Base-by-base conservation (phyloP, 2,329 filamentous ascomycete genomes). In the Cercospora berteroae region DNA sequence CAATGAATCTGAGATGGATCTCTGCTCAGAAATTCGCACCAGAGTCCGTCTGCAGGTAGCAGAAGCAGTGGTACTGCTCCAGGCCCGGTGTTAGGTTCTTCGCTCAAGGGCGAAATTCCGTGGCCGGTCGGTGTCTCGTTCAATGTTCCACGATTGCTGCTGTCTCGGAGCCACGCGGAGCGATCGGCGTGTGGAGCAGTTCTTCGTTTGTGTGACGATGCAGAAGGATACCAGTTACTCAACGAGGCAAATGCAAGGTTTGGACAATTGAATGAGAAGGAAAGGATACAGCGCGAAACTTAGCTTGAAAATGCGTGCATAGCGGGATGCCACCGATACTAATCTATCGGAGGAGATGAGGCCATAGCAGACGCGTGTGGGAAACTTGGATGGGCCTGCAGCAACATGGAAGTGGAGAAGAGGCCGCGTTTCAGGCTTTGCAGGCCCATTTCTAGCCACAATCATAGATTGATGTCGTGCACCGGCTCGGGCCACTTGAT, bases 331-430 rank as follows among this genome's bases (percentile, higher is more conserved):
- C 31, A 57, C 33, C 52, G 56, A 42, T 64, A 64, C 29, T 58
- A 65, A 63, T 61, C 50, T 63, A 57, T 66, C 44, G 59, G 65
- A 64, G 62, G 67, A 70, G 68, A 70, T 70, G 65, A 66, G 65
- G 55, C 29, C 56, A 60, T 67, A 16, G 63, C 29, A 29, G 33
- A 31, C 42, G 44, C 13, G 29, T n/a, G 52, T 18, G 52, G 52
- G 63, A 66, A 68, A 70, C 68, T 70, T 66, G 68, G 63, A 66
- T 64, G 50, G 44, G 67, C 64, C 67, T 67, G 67, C 64, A 58
- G 60, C 12, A 62, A 29, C 67, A 67, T 60, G 57, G 60, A 60
- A 61, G 60, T 62, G 67, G 68, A 64, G 36, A 16, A 56, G 59
- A 55, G 20, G 61, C 39, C 27, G 63, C 50, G 68, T 70, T 70